Conservation (phyloP, 345 rosid genomes). For the Citrus medica region DNA sequence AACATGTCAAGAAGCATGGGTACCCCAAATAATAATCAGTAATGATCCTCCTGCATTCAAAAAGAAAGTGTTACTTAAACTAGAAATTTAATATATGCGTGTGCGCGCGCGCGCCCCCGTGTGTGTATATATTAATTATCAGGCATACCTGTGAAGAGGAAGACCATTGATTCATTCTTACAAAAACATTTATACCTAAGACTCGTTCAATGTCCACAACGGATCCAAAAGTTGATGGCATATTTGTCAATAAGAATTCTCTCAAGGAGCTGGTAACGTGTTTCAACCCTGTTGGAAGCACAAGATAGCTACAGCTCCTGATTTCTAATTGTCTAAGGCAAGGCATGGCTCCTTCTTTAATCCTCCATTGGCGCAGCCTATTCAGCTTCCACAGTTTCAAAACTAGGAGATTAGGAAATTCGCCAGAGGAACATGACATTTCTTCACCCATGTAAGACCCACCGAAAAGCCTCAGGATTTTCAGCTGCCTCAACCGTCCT, state of each 20-base stretch:
- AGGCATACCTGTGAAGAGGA: no score
- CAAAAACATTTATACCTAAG: no score
- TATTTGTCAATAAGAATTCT: slow-evolving; percentile 25
- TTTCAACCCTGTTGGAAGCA: slow-evolving; percentile 14
- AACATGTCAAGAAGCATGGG: no score
- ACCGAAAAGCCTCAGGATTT: slow-evolving; percentile 33
- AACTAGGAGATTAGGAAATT: slow-evolving; percentile 30
- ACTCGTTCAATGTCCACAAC: neutral
- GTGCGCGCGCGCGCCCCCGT: no score
- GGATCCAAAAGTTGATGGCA: slow-evolving; percentile 9
- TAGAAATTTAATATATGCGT: no score
- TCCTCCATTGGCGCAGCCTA: slow-evolving; percentile 1
- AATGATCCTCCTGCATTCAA: no score
- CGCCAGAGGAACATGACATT: slow-evolving; percentile 4
- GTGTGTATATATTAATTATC: no score
- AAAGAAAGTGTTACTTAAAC: no score
- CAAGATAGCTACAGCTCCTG: slow-evolving; percentile 17
- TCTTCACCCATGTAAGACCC: slow-evolving; percentile 18
- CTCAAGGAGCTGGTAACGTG: slow-evolving; percentile 4
- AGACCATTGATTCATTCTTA: neutral
- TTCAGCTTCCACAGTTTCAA: slow-evolving; percentile 39
- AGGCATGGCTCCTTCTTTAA: slow-evolving; percentile 26
- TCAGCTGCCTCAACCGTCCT: slow-evolving; percentile 24
- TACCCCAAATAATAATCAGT: no score
- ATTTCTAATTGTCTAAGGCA: slow-evolving; percentile 27